Evolutionary conservation across 352 stramenopile species (phyloP).

Genomic region (Phytophthora pinifolia): DNA sequence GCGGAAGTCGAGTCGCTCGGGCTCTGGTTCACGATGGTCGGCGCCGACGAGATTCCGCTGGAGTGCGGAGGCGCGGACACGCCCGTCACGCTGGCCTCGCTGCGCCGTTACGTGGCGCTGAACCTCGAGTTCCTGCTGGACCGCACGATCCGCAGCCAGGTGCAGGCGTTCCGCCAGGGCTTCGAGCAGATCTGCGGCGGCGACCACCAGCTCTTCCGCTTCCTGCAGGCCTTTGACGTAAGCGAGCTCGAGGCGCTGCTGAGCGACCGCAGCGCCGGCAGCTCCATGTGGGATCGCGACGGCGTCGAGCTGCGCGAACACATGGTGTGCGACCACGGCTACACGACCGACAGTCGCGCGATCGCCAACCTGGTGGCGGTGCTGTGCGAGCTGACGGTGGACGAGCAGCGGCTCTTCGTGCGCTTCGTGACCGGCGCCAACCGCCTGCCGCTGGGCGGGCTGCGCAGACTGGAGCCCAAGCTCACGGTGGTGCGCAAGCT

Average conservation of each 20-base stretch:
- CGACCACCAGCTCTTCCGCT: slow-evolving; percentile 27
- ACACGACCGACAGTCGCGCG: slow-evolving; percentile 57
- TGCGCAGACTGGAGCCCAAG: slow-evolving; percentile 78
- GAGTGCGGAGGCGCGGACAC: slow-evolving; percentile 36
- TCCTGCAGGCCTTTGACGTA: slow-evolving; percentile 64
- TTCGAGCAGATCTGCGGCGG: slow-evolving; percentile 66
- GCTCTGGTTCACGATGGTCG: slow-evolving; percentile 78
- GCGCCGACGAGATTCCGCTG: slow-evolving; percentile 60
- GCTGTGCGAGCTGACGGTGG: slow-evolving; percentile 62
- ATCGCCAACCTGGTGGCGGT: slow-evolving; percentile 80
- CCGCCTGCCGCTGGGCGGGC: slow-evolving; percentile 81
- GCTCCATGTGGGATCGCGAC: slow-evolving; percentile 71
- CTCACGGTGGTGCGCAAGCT: slow-evolving; percentile 90
- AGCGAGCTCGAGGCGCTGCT: slow-evolving; percentile 69
- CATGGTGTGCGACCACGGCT: slow-evolving; percentile 89
- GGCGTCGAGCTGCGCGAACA: slow-evolving; percentile 65
- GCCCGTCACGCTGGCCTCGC: slow-evolving; percentile 47
- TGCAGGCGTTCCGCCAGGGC: slow-evolving; percentile 65
- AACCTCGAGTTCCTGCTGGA: slow-evolving; percentile 65
- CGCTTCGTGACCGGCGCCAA: slow-evolving; percentile 90
- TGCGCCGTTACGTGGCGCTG: slow-evolving; percentile 56
- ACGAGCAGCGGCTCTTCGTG: slow-evolving; percentile 84
- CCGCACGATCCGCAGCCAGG: slow-evolving; percentile 56
- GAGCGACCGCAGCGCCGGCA: slow-evolving; percentile 41
- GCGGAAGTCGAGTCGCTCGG: slow-evolving; percentile 62